Evolutionary conservation across 2,329 filamentous ascomycete genomes (phyloP).

Genomic region (Furcasterigmium furcatum): DNA sequence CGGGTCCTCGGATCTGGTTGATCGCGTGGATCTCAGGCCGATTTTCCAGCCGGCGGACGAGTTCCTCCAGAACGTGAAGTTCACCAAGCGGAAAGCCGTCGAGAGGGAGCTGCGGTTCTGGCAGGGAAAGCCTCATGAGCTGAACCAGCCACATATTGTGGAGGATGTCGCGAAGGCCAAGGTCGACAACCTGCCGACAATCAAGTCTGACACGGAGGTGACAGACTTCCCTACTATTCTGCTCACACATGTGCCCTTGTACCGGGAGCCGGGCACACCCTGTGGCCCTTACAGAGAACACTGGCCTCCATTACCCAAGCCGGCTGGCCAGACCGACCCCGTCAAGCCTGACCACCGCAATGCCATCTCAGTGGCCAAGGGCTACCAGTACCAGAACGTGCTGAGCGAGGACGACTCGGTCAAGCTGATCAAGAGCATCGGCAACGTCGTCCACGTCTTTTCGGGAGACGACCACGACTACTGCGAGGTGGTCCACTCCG

Average conservation of each 20-base stretch:
- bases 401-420: slow-evolving; percentile 73
- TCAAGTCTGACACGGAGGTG: slow-evolving; percentile 35
- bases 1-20: slow-evolving; percentile 46
- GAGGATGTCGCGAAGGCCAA: slow-evolving; percentile 53
- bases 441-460: slow-evolving; percentile 82
- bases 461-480: slow-evolving; percentile 98
- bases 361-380: slow-evolving; percentile 70
- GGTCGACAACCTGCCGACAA: slow-evolving; percentile 31
- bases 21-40: slow-evolving; percentile 46
- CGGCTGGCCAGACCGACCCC: slow-evolving; percentile 52
- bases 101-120: slow-evolving; percentile 65
- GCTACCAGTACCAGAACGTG: slow-evolving; percentile 97
- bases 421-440: slow-evolving; percentile 72
- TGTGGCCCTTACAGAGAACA: slow-evolving; percentile 86
- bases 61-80: slow-evolving; percentile 68
- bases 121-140: slow-evolving; percentile 54
- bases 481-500: slow-evolving; percentile 80
- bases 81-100: slow-evolving; percentile 63
- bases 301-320: slow-evolving; percentile 67
- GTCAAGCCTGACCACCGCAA: slow-evolving; percentile 66
- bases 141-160: slow-evolving; percentile 55
- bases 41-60: slow-evolving; percentile 76
- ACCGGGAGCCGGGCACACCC: slow-evolving; percentile 75
- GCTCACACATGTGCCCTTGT: slow-evolving; percentile 88
- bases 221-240: slow-evolving; percentile 81